Evolutionary conservation across 352 stramenopile genomes (phyloP).

Genomic region (Phytophthora hibernalis): DNA sequence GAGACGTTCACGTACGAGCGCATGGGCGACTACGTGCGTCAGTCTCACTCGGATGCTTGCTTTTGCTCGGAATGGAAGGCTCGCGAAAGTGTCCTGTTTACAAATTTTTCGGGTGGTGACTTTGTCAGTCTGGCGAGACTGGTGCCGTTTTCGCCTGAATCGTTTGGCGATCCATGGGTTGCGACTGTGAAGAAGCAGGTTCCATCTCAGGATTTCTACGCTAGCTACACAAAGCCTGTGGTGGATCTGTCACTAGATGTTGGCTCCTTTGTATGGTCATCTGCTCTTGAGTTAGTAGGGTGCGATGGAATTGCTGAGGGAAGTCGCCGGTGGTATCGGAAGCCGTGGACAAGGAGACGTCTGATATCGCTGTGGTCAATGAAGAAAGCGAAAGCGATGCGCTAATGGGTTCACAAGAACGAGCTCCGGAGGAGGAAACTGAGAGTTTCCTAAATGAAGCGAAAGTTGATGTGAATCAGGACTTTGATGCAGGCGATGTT

Average conservation of each 20-base stretch:
- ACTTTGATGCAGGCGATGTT: constrained; percentile 7
- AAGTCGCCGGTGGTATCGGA: neutral
- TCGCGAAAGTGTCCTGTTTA: constrained; percentile 42
- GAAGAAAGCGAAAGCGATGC: constrained; percentile 8
- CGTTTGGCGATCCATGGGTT: constrained; percentile 43
- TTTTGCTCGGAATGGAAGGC: constrained; percentile 58
- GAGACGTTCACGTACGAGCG: constrained; percentile 40
- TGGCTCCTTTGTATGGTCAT: constrained; percentile 38
- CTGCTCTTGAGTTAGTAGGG: constrained; percentile 28
- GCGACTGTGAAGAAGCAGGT: constrained; percentile 41
- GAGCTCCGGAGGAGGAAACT: constrained; percentile 11
- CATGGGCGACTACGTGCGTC: constrained; percentile 34
- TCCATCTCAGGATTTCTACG: constrained; percentile 40
- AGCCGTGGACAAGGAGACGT: constrained; percentile 7
- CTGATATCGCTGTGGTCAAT: neutral
- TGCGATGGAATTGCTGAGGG: constrained; percentile 10
- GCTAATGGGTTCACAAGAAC: constrained; percentile 5
- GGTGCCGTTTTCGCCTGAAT: constrained; percentile 53
- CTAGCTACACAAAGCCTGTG: constrained; percentile 47
- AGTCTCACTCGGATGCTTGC: constrained; percentile 42
- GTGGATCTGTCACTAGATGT: constrained; percentile 42
- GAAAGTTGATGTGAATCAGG: constrained; percentile 8
- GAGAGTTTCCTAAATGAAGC: constrained; percentile 6
- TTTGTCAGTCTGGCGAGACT: constrained; percentile 40
- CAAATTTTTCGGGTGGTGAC: constrained; percentile 28